A percentile compares a stretch with the other conserved stretches of the same genome.
Conservation (phyloP, 2,329 filamentous ascomycete genomes). For the Penicillium corylophilum region DNA sequence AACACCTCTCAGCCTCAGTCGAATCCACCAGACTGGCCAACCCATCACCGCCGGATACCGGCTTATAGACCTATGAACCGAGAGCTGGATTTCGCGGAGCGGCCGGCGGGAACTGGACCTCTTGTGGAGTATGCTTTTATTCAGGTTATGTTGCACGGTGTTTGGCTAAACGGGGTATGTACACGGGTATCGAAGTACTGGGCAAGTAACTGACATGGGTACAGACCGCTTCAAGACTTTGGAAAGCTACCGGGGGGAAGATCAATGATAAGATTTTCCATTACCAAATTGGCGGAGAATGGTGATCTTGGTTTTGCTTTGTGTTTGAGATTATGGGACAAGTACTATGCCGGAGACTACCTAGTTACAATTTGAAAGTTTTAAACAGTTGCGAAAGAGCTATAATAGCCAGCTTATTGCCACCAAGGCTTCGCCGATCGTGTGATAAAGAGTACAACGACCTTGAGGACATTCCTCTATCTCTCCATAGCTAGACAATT, state of each 20-base stretch:
- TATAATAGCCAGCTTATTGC: too few relatives aligned
- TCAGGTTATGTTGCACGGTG: conserved; percentile 51
- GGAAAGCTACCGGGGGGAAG: conserved; percentile 52
- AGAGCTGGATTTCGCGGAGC: conserved; percentile 41
- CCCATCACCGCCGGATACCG: conserved; percentile 49
- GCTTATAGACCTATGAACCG: conserved; percentile 48
- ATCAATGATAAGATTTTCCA: conserved; percentile 51
- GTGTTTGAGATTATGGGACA: background rate
- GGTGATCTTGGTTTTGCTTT: conserved; percentile 29
- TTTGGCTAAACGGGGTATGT: conserved; percentile 42
- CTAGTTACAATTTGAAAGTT: too few relatives aligned
- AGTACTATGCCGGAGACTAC: too few relatives aligned
- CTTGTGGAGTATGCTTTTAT: conserved; percentile 49
- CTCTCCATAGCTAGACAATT: too few relatives aligned
- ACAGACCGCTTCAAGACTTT: conserved; percentile 44
- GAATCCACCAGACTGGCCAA: conserved; percentile 44
- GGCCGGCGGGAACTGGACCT: conserved; percentile 47
- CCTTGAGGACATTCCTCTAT: too few relatives aligned
- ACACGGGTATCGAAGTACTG: too few relatives aligned
- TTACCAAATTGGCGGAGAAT: conserved; percentile 58
- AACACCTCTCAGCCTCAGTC: background rate
- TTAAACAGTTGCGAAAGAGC: too few relatives aligned
- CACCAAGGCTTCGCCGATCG: too few relatives aligned
- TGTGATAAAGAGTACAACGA: too few relatives aligned
- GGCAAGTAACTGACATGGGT: conserved; percentile 21